Conservation (phyloP, 257 asterid species). For the Pogostemon cablin region DNA sequence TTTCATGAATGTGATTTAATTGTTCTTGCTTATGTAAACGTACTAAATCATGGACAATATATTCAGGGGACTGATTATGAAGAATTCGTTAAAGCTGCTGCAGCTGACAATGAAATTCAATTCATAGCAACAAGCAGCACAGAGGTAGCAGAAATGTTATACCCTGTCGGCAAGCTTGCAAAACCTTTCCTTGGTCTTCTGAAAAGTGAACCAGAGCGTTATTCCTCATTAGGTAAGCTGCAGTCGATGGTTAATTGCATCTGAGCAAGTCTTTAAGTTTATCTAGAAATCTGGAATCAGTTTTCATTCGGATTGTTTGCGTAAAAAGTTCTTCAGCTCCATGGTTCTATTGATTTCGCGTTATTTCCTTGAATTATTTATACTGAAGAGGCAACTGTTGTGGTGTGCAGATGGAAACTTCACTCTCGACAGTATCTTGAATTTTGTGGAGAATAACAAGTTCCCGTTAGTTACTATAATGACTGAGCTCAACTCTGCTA, state of each 20-base stretch:
- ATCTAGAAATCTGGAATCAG: neutral
- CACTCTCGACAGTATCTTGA: conserved; percentile 52
- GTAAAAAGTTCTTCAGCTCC: conserved; percentile 19
- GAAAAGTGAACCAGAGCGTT: conserved; percentile 82
- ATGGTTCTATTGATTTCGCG: neutral
- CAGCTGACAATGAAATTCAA: conserved; percentile 75
- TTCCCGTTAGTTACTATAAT: conserved; percentile 75
- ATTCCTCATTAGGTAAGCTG: conserved; percentile 61
- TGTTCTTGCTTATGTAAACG: conserved; percentile 8
- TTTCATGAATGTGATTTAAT: conserved; percentile 10
- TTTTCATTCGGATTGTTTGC: neutral
- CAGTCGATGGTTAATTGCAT: conserved; percentile 10
- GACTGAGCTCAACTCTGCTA: conserved; percentile 87
- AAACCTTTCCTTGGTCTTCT: conserved; percentile 72
- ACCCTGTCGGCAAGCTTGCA: conserved; percentile 47
- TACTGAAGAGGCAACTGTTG: conserved; percentile 12
- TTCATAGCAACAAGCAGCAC: conserved; percentile 74
- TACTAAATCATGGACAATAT: conserved; percentile 28
- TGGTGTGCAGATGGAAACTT: conserved; percentile 64
- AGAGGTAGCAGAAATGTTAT: conserved; percentile 65
- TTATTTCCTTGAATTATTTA: conserved; percentile 15
- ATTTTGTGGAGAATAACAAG: conserved; percentile 75
- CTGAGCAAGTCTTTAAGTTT: neutral
- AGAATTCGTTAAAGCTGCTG: conserved; percentile 78
- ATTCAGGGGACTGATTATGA: conserved; percentile 75